Evolutionary conservation across 495 filamentous ascomycete genomes (phyloP).

Genomic region (Chaetomium tenue): DNA sequence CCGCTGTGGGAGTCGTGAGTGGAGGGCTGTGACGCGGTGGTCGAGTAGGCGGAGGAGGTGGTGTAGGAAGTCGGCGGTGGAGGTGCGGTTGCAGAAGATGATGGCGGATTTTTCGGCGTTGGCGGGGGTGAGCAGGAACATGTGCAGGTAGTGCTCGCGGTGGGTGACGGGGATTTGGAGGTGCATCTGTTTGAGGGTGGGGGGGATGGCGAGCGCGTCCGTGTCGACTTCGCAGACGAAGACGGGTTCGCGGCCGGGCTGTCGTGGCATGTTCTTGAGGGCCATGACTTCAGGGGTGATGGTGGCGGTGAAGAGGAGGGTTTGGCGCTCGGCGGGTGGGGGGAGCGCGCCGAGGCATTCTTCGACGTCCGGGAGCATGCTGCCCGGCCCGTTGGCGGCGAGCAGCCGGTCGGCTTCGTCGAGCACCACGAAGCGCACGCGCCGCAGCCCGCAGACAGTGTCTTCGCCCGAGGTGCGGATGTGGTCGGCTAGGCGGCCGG

Average conservation of each 20-base stretch:
- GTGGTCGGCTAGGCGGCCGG: conserved; percentile 90
- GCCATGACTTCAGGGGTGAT: conserved; percentile 89
- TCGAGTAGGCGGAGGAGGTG: conserved; percentile 78
- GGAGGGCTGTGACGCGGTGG: conserved; percentile 86
- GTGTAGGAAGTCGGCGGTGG: conserved; percentile 83
- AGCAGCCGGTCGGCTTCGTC: conserved; percentile 96
- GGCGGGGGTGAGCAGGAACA: conserved; percentile 73
- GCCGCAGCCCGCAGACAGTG: conserved; percentile 73
- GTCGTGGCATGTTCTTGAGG: conserved; percentile 70
- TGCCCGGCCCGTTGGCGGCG: conserved; percentile 60
- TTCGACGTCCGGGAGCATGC: conserved; percentile 91
- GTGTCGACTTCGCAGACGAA: conserved; percentile 87
- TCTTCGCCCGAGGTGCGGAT: conserved; percentile 86
- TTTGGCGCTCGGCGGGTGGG: conserved; percentile 68
- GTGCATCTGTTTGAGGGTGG: conserved; percentile 79
- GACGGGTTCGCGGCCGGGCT: conserved; percentile 65
- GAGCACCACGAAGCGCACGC: conserved; percentile 81
- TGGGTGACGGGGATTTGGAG: conserved; percentile 84
- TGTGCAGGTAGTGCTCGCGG: conserved; percentile 89
- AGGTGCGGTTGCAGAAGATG: conserved; percentile 91
- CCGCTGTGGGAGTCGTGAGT: conserved; percentile 78
- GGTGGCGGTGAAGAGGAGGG: conserved; percentile 94
- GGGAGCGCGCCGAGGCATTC: conserved; percentile 80
- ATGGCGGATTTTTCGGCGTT: conserved; percentile 76
- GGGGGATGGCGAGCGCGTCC: conserved; percentile 68